phyloP scores from a whole-genome alignment of 768 basidiomycete species.

The Podaxis sp. region DNA sequence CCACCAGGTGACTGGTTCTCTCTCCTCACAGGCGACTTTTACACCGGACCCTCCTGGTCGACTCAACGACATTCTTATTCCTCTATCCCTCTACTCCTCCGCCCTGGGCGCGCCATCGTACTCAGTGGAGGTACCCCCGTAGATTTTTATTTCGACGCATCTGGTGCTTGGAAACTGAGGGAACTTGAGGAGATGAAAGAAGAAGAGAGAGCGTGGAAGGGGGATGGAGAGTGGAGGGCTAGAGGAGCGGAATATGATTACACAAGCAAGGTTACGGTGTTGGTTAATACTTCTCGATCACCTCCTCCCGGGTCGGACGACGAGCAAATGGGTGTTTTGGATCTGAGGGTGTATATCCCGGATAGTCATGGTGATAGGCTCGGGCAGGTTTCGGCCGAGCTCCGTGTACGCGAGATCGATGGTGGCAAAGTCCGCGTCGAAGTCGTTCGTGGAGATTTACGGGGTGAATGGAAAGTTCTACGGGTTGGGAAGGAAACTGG shows the following conservation, averaged over 20 bases:
- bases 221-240: constrained; percentile 5
- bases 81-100: constrained; percentile 28
- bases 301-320: background rate
- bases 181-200: background rate
- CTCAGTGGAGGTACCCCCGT: constrained; percentile 8
- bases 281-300: constrained; percentile 1
- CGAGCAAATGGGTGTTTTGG: background rate
- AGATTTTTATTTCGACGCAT: constrained; percentile 5
- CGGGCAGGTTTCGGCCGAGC: background rate
- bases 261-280: background rate
- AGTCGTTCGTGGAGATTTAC: background rate
- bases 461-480: constrained; percentile 3
- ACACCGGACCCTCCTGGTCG: constrained; percentile 27
- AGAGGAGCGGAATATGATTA: constrained; percentile 8
- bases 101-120: constrained; percentile 29
- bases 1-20: constrained; percentile 32
- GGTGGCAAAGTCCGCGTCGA: constrained; percentile 1
- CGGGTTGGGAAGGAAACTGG: background rate
- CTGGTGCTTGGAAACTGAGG: constrained; percentile 3
- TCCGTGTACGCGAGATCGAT: background rate
- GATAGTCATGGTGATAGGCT: constrained; percentile 7
- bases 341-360: constrained; percentile 1
- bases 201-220: background rate
- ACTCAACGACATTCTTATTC: constrained; percentile 29
- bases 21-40: constrained; percentile 28